Evolutionary conservation across 345 rosid genomes (phyloP).

Genomic region (Eucalyptus coolabah): DNA sequence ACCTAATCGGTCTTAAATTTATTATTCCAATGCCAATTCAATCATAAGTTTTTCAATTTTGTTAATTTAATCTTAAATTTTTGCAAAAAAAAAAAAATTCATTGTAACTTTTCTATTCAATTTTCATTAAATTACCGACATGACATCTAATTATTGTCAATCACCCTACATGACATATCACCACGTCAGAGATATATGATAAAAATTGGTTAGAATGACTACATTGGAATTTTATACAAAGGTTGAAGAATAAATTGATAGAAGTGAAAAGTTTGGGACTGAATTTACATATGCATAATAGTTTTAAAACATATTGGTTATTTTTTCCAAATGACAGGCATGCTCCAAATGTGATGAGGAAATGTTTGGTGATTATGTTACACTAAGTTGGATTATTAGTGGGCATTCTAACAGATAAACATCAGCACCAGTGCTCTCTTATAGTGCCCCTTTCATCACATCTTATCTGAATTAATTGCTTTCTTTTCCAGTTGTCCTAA

Average conservation of each 20-base stretch:
- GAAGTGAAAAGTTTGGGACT: not conserved
- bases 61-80: not conserved
- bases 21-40: fast-evolving
- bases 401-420: not conserved
- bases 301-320: not conserved
- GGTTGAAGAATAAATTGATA: not conserved
- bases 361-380: not conserved
- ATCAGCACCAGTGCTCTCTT: not conserved
- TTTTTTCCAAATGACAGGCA: not conserved
- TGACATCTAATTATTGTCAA: fast-evolving
- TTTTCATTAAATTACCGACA: not conserved
- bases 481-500: not conserved
- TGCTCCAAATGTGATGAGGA: not conserved
- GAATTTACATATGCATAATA: not conserved
- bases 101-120: not conserved
- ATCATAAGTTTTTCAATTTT: not conserved
- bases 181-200: fast-evolving
- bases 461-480: not conserved
- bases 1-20: not conserved
- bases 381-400: not conserved
- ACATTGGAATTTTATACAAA: not conserved
- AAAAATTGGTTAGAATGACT: not conserved
- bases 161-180: not conserved
- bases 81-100: not conserved
- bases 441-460: not conserved